Conservation (phyloP, 306 rosid genomes). For the Prunus armeniaca region DNA sequence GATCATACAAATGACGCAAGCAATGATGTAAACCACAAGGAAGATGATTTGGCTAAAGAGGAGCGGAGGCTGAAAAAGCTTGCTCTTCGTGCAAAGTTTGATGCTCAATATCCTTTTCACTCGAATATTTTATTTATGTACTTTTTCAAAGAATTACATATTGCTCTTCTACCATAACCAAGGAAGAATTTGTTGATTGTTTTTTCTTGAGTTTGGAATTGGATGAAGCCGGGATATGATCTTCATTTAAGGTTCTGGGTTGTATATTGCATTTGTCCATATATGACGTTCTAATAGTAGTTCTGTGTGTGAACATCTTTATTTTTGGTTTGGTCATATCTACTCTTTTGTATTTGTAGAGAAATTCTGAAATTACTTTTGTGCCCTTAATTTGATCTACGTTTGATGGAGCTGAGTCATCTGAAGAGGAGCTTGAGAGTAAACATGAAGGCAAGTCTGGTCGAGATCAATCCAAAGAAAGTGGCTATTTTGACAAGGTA, state of each 20-base stretch:
- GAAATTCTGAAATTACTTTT: conserved; percentile 14
- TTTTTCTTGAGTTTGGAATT: not conserved
- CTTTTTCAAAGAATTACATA: not conserved
- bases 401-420: conserved; percentile 46
- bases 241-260: not conserved
- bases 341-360: not conserved
- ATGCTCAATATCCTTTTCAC: conserved; percentile 79
- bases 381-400: conserved; percentile 73
- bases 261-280: not conserved
- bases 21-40: conserved; percentile 30
- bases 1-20: conserved; percentile 27
- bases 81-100: conserved; percentile 83
- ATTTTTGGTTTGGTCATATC: not conserved
- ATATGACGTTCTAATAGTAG: not conserved
- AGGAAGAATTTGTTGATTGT: not conserved
- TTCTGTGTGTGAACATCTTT: not conserved
- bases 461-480: conserved; percentile 49
- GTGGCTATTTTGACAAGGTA: conserved; percentile 82
- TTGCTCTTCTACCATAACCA: not conserved
- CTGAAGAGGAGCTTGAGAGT: conserved; percentile 53
- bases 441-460: conserved; percentile 40
- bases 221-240: not conserved
- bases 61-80: conserved; percentile 76
- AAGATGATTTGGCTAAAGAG: conserved; percentile 49
- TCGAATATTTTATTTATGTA: not conserved